Conservation (phyloP, 140 eudicot genomes). For the Bidens hawaiensis region DNA sequence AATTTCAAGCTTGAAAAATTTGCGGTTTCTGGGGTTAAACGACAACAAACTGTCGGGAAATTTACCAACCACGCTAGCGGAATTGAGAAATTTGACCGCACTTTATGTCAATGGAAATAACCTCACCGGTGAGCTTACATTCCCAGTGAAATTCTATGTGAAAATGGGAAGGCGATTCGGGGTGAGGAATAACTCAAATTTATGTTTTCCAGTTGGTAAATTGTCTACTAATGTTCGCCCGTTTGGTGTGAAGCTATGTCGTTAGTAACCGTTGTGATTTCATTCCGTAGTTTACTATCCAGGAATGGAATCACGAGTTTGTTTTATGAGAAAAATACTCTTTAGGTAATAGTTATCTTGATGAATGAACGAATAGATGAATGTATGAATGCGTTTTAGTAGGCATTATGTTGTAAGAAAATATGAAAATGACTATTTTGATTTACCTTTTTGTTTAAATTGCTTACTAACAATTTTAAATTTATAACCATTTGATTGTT, state of each 20-base stretch:
- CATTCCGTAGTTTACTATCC: neutral
- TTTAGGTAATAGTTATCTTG: constrained; percentile 19
- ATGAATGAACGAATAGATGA: neutral
- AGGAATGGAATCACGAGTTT: neutral
- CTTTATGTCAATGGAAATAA: constrained; percentile 66
- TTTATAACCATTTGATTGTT: neutral
- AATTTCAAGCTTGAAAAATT: constrained; percentile 34
- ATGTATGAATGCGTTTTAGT: constrained; percentile 1
- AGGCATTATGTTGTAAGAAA: neutral
- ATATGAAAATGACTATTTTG: neutral
- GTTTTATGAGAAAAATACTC: neutral
- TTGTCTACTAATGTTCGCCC: constrained; percentile 33
- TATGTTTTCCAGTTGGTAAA: constrained; percentile 44
- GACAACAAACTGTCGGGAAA: constrained; percentile 67
- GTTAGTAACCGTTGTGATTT: constrained; percentile 20
- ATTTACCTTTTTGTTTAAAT: too few relatives aligned
- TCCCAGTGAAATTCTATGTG: constrained; percentile 49
- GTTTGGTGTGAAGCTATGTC: constrained; percentile 67
- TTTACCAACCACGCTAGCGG: constrained; percentile 51
- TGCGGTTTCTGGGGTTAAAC: constrained; percentile 70
- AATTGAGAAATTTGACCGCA: constrained; percentile 48
- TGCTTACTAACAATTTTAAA: neutral
- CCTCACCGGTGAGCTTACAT: constrained; percentile 69
- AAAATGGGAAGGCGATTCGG: constrained; percentile 85
- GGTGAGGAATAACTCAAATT: constrained; percentile 72